Base-by-base conservation (phyloP, 2,329 filamentous ascomycete species). In the Sporothrix pseudoabietina region DNA sequence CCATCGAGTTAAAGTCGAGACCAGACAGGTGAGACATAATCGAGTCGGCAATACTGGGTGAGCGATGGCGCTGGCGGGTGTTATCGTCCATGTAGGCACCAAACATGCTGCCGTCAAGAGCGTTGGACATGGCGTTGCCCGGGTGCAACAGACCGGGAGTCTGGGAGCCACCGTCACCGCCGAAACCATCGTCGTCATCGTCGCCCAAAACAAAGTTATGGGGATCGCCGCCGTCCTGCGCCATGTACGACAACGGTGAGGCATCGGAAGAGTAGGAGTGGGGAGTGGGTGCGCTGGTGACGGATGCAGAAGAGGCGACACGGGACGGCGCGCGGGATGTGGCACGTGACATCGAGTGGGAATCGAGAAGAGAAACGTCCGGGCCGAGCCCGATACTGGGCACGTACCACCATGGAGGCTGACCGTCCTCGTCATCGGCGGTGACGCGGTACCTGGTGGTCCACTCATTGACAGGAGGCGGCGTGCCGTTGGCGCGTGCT, bases 41-140 rank as follows among this genome's bases (percentile, higher is more conserved):
- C 74, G 92, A 96, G 71, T 92, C 93, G 4, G 92, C 90, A 82
- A 94, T 88, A 79, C 94, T 97, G 47, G 93, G 91, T 4, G 92
- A 92, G 69, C 93, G 88, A 59, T 89, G 89, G 57, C 90, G 88
- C 70, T 87, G 83, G 35, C 73, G 68, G 30, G 83, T 81, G 32
- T 87, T 83, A 3, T 91, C 88, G 73, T 89, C 85, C 1, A 80
- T 77, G 75, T 93, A 94, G 1, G 91, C 84, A 1, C 91, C 92
- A 77, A 92, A 94, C 88, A 94, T 92, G 71, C 89, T 92, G 16
- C 91, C 92, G 75, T 95, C 92, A 0, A 96, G 84, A 0, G 89
- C 89, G n/a, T 85, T 81, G 7, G 84, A 83, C 0, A 87, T 85
- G 26, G 84, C 86, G 1, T 84, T 81, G 54, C 87, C 85, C 1